Base-by-base conservation (phyloP, 306 rosid species). In the Datisca glomerata region DNA sequence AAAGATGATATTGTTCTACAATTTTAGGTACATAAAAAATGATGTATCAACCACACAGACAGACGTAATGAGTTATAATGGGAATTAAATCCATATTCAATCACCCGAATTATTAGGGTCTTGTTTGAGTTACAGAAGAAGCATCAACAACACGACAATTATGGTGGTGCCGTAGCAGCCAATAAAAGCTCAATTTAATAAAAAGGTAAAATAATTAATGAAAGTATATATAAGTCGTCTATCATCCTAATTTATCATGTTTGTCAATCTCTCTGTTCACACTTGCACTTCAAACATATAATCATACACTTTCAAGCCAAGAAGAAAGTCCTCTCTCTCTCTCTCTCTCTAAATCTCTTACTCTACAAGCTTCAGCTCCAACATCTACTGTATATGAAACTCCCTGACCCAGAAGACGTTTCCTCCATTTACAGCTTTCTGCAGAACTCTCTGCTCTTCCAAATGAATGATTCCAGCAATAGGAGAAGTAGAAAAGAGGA, bases 391-490 rank as follows among this genome's bases (percentile, higher is more conserved):
- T 10, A 31, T 11, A 31, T 31, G 36, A 31, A 31, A 31, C 36
- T 39, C 10, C 25, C 18, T 39, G 18, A 34, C 48, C 54, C 45
- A 47, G 31, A 59, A 33, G 59, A 39, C 17, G 39, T 56, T 13
- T 49, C 59, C n/a, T 39, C 7, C 36, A 12, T 53, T 41, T 34
- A 19, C 63, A 12, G 8, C 32, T 21, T 54, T 24, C 39, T 45
- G 19, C 60, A 24, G 17, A 1, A 21, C 41, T 62, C 64, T 1
- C 24, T 56, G 25, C 48, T 43, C n/a, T 21, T 17, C 29, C 65
- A 64, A 51, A 73, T 73, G 80, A 73, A 49, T 45, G 65, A 59
- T 29, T 40, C 56, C 21, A 3, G 40, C 45, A 5, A 9, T 6
- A 52, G 41, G 60, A 66, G 55, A 32, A 49, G 74, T 32, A 56